Percentiles rank a stretch among this genome's conserved stretches.
Conservation (phyloP, 108 stramenopile species). For the Stephanodiscus triporus region DNA sequence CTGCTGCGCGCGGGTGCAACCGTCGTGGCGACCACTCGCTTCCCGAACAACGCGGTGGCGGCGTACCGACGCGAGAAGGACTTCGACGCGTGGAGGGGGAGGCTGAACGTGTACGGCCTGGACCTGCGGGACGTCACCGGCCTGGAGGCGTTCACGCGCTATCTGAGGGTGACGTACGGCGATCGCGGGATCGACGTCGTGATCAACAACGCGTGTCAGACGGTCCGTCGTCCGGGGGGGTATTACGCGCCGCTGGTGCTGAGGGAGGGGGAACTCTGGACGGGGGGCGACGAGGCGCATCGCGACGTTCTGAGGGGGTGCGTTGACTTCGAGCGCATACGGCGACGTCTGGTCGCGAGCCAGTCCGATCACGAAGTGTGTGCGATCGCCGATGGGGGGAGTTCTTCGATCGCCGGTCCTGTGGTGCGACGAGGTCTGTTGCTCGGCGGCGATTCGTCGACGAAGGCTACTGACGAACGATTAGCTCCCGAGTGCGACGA, state of each 20-base stretch:
- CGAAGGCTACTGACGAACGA: conserved; percentile 1
- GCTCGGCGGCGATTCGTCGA: conserved; percentile 12
- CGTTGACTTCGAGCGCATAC: conserved; percentile 66
- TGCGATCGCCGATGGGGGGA: neutral
- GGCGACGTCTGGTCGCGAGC: conserved; percentile 58
- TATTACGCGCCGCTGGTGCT: conserved; percentile 82
- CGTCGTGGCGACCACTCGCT: conserved; percentile 89
- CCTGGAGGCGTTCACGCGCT: conserved; percentile 81
- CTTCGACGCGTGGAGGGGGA: conserved; percentile 60
- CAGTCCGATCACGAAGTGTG: conserved; percentile 22
- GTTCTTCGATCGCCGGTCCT: conserved; percentile 19
- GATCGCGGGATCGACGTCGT: conserved; percentile 78
- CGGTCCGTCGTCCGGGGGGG: conserved; percentile 79
- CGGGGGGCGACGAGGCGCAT: conserved; percentile 62
- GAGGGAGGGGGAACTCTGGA: conserved; percentile 71
- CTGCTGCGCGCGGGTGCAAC: conserved; percentile 72
- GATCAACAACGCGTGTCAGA: conserved; percentile 95
- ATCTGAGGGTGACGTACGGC: conserved; percentile 64
- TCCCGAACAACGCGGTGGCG: conserved; percentile 77
- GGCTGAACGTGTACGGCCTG: conserved; percentile 77
- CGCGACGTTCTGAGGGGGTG: conserved; percentile 63
- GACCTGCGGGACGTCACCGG: conserved; percentile 88
- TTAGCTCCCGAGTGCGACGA: neutral
- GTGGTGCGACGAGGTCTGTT: neutral
- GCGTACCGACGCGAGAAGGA: conserved; percentile 68